A percentile compares a stretch with the other conserved stretches of the same genome.
These are phyloP conservation scores for Theileria parva DNA, from an alignment of 169 alveolate species.

Conservation along the genomic window DNA sequence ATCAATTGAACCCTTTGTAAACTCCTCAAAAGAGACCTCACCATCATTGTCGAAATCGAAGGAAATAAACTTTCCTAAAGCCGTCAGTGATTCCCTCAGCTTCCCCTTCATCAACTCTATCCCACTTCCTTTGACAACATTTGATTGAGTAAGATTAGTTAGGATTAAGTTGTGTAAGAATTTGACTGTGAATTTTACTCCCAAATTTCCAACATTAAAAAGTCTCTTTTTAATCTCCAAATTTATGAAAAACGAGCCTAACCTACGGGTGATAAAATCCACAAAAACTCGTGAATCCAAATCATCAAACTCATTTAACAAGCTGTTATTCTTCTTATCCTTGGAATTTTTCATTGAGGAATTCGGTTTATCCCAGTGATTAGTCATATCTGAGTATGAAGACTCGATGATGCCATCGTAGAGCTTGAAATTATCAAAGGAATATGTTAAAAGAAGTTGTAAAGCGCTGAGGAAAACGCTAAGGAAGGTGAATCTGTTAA, in stretches of 20 bases:
- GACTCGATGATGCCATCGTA: slow-evolving; percentile 14
- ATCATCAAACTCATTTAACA: slow-evolving; percentile 16
- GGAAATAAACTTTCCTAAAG: slow-evolving; percentile 17
- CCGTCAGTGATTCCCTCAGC: background rate
- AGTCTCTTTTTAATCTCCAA: background rate
- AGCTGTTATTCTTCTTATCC: background rate
- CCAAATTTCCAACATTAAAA: slow-evolving; percentile 1
- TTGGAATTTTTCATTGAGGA: background rate
- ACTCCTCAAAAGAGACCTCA: slow-evolving; percentile 19
- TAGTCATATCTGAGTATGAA: background rate
- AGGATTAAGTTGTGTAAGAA: background rate
- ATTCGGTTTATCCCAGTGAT: background rate
- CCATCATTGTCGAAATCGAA: slow-evolving; percentile 21
- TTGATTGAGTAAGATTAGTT: background rate
- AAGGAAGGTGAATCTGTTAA: slow-evolving; percentile 19
- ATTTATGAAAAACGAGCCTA: background rate
- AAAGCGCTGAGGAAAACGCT: slow-evolving; percentile 14
- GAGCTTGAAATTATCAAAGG: background rate
- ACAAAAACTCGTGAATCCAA: slow-evolving; percentile 3
- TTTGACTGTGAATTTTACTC: slow-evolving; percentile 1
- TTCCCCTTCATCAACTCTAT: background rate
- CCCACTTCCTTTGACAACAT: background rate
- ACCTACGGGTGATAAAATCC: background rate
- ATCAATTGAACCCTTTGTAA: slow-evolving; percentile 19
- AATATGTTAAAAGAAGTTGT: slow-evolving; percentile 13